A percentile compares a stretch with the other conserved stretches of the same genome.
These are phyloP conservation scores for Coniochaeta hoffmannii DNA, from an alignment of 2,329 filamentous ascomycete genomes.

Conservation along the genomic window DNA sequence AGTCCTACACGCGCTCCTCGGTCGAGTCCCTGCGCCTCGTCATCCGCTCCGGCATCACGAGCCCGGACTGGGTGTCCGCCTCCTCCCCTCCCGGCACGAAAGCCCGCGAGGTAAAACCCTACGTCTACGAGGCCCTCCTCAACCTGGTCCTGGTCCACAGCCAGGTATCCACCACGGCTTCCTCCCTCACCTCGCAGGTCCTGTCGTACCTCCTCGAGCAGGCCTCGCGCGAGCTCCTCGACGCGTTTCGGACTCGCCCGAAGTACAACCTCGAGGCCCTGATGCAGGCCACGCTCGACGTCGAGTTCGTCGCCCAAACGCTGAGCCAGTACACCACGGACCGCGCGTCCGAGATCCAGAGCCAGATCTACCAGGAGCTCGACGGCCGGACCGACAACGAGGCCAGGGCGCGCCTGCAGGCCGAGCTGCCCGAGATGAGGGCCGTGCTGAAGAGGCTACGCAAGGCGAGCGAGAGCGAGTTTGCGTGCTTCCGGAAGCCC, in stretches of 20 bases:
- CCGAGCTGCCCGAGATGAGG: slow-evolving; percentile 84
- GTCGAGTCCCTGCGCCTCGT: slow-evolving; percentile 60
- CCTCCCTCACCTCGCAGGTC: slow-evolving; percentile 70
- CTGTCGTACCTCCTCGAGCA: slow-evolving; percentile 83
- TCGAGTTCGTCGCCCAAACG: slow-evolving; percentile 94
- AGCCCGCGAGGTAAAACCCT: slow-evolving; percentile 73
- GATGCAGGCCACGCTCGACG: slow-evolving; percentile 95
- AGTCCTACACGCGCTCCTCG: slow-evolving; percentile 79
- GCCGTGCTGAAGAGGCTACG: slow-evolving; percentile 75
- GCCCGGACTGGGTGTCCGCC: slow-evolving; percentile 62
- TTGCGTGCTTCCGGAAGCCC: slow-evolving; percentile 72
- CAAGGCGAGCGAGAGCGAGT: slow-evolving; percentile 77
- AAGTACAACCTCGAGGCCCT: slow-evolving; percentile 72
- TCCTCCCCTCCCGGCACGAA: slow-evolving; percentile 44
- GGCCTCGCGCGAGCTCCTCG: slow-evolving; percentile 70
- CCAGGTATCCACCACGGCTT: slow-evolving; percentile 73
- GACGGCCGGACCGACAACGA: slow-evolving; percentile 86
- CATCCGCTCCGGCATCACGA: slow-evolving; percentile 65
- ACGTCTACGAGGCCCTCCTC: slow-evolving; percentile 83
- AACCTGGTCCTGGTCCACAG: slow-evolving; percentile 85
- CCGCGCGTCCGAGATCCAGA: slow-evolving; percentile 71
- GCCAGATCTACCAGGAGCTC: slow-evolving; percentile 84
- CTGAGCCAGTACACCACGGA: slow-evolving; percentile 85
- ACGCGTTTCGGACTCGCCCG: slow-evolving; percentile 62
- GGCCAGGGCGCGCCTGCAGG: slow-evolving; percentile 71